Conservation (phyloP, 164 flowering plant species). For the Magnolia changhungtana region DNA sequence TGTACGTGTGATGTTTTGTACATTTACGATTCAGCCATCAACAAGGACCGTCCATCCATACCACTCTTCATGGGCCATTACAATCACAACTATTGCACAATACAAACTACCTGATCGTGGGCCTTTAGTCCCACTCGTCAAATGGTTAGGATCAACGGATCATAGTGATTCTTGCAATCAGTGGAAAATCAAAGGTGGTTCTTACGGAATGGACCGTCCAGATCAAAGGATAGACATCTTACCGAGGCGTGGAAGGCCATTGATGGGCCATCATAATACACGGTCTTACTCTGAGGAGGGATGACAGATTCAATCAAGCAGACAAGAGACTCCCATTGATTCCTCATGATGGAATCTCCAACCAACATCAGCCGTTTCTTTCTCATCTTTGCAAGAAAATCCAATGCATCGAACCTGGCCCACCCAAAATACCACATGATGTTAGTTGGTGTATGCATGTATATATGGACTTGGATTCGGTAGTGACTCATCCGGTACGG, state of each 20-base stretch:
- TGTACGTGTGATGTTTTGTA: no score
- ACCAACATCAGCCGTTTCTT: slow-evolving; percentile 84
- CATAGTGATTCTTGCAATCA: neutral
- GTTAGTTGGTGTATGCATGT: neutral
- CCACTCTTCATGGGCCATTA: no score
- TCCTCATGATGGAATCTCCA: slow-evolving; percentile 90
- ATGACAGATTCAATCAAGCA: slow-evolving; percentile 67
- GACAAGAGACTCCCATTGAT: slow-evolving; percentile 91
- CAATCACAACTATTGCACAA: neutral
- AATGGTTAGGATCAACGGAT: no score
- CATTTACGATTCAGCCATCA: no score
- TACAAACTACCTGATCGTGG: neutral
- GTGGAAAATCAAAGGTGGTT: neutral
- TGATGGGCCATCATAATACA: slow-evolving; percentile 50
- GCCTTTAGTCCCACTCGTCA: neutral
- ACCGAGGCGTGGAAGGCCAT: slow-evolving; percentile 70
- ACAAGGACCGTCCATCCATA: no score
- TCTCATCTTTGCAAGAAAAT: slow-evolving; percentile 77
- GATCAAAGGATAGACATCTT: slow-evolving; percentile 7
- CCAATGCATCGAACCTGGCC: slow-evolving; percentile 71
- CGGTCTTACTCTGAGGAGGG: slow-evolving; percentile 46
- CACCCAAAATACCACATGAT: neutral
- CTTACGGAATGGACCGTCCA: neutral
- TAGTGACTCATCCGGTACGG: no score
- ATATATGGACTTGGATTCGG: neutral